Base-by-base conservation (phyloP, 768 basidiomycete genomes). In the Tephrocybe sp. region DNA sequence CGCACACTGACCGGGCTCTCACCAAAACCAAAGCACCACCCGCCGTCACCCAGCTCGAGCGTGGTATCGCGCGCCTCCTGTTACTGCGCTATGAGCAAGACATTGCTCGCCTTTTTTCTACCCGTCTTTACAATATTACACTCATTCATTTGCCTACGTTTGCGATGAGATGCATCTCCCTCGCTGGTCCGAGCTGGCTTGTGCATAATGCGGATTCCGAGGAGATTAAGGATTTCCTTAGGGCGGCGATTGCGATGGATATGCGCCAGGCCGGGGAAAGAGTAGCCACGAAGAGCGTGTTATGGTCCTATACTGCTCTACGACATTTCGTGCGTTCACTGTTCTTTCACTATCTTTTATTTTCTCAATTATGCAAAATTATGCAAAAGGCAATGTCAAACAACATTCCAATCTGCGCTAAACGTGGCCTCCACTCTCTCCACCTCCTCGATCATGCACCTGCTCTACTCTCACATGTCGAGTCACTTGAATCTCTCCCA, bases 241-340 rank as follows among this genome's bases (percentile, higher is more conserved):
- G 87, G 14, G 74, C 81, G 0, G 78, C 77, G 41, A 79, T 89
- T 54, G 77, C 76, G 53, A 88, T 89, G 86, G 87, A 89, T 62
- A 75, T 89, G 66, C 76, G 87, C 23, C 84, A 89, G 65, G 83
- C 85, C 0, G 87, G 87, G 14, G 87, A 89, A 57, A 76, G 87
- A 26, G 85, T 88, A 16, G 87, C 87, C 7, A 88, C 87, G 7
- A 89, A 87, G 74, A 86, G 84, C 58, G 84, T 88, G 16, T 67
- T 89, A 48, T 89, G 87, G 87, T 84, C 84, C 1, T 89, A 89
- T 65, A 89, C 87, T 1, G 87, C 85, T 30, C 68, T 89, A 23
- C 69, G 87, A 50, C 83, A 89, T 67, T 89, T 89, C 62, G 86
- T 87, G 68, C 61, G 85, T 70, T n/a, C n/a, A n/a, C n/a, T n/a